A percentile compares a stretch with the other conserved stretches of the same genome.
Evolutionary conservation across 352 stramenopile species (phyloP).

Genomic region (Aphanomyces astaci): DNA sequence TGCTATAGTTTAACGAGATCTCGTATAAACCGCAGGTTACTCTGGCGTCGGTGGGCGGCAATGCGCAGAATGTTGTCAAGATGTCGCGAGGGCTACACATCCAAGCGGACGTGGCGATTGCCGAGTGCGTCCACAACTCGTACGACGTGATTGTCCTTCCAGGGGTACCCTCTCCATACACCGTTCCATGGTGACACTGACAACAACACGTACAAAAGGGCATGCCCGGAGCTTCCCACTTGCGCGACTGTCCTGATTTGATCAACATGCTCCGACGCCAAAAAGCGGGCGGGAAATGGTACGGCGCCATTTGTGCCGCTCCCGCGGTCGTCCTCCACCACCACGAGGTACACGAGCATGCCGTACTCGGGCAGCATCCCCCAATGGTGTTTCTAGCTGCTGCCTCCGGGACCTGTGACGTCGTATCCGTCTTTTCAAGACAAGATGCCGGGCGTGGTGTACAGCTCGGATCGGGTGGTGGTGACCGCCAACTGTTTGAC

Average conservation of each 20-base stretch:
- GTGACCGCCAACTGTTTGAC: conserved; percentile 69
- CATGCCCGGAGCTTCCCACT: conserved; percentile 51
- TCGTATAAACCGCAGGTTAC: no score
- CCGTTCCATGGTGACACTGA: no score
- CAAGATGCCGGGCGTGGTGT: conserved; percentile 45
- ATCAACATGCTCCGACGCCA: conserved; percentile 54
- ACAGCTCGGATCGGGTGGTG: conserved; percentile 44
- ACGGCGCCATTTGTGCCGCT: conserved; percentile 70
- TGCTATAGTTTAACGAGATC: no score
- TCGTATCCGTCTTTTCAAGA: conserved; percentile 65
- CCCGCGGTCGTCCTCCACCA: conserved; percentile 58
- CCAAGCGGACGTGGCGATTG: conserved; percentile 57
- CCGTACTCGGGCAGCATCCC: neutral
- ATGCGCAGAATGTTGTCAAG: conserved; percentile 52
- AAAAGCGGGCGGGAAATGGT: conserved; percentile 50
- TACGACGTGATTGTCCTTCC: conserved; percentile 67
- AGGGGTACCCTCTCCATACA: conserved; percentile 32
- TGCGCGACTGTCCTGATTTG: conserved; percentile 57
- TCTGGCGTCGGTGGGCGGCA: conserved; percentile 48
- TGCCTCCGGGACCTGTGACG: conserved; percentile 38
- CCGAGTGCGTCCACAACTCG: conserved; percentile 40
- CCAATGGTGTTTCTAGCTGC: conserved; percentile 25
- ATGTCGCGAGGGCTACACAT: conserved; percentile 70
- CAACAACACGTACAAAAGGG: no score
- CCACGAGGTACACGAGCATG: conserved; percentile 30